Evolutionary conservation across 1,284 basidiomycete genomes (phyloP), one percentile per base, ranked within the genome.

Genomic region (Cutaneotrichosporon cutaneum): DNA sequence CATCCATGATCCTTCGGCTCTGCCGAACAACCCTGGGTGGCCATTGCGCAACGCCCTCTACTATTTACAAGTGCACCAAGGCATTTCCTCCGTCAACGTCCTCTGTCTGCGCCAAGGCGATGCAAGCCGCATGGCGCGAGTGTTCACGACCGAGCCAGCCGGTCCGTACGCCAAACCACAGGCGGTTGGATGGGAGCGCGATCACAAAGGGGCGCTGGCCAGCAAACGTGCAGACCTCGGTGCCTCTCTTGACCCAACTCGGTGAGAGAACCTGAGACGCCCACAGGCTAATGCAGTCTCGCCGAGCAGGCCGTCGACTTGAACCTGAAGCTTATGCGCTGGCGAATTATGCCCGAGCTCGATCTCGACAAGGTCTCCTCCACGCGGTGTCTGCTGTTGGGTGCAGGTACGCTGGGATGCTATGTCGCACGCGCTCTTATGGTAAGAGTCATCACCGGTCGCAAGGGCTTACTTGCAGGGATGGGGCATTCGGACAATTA

Each of bases 251-350:
- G 94, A 98, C 76, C 96, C 95, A 0, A 81, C 83, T 2, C 83
- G 87, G 79, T 80, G 53, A 39, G 75, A 65, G 21, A 0, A 4
- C 27, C 4, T 45, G 14, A 50, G 10, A 32, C 9, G 9, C 22
- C 21, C 8, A 5, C 4, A 16, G 21, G 42, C 67, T 71, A 22
- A 71, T 21, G 9, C 22, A 92, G 90, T 65, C 84, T 98, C 8
- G 94, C 96, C 0, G 88, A 93, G 68, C 95, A 98, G 78, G 96
- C 96, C 0, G 92, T 98, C 11, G 94, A 97, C 77, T 83, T 99
- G 35, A 99, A 99, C 74, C 82, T 99, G 57, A 98, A 98, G 77
- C 85, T 99, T 26, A 98, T 99, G 95, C 85, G 93, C 32, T 99
- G 95, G 95, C 85, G 95, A 10, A 94, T 99, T 67, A 82, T 99